Base-by-base conservation (phyloP, 148 eudicot genomes). In the Rhododendron griersonianum region DNA sequence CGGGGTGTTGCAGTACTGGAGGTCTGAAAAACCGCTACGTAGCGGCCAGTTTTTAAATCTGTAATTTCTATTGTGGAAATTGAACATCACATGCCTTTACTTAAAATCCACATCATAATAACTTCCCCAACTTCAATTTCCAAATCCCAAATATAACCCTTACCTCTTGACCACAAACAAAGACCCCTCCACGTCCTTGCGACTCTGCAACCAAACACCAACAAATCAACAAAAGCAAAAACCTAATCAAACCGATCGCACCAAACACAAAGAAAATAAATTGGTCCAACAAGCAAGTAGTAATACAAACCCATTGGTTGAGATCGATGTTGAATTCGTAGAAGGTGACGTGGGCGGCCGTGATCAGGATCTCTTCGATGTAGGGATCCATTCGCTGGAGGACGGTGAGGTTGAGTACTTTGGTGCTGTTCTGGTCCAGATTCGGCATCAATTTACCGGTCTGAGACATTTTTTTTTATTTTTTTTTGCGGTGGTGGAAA, bases 121-220 rank as follows among this genome's bases (percentile, higher is more conserved):
- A 67, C 25, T 67, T 45, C 41, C 76, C 55, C 63, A 77, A 48
- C 82, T 45, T 69, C 65, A 86, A 39, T 41, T 41, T 33, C 25
- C 50, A 9, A 7, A n/a, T 11, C 61, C 15, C 79, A 76, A 14
- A 55, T 41, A n/a, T 35, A 14, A 37, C 28, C 23, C 50, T n/a
- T 83, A 94, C 98, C 98, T 93, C 87, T 92, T 94, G 55, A 95
- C 97, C 8, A 95, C 97, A 67, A 95, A 93, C 1, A 95, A 90
- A 11, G 98, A 95, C 15, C 98, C 98, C 84, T 95, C 97, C n/a
- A 95, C 96, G 87, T 95, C 97, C 93, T 95, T 95, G 55, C 98
- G 95, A 84, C 97, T 95, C 98, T 95, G 89, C 78, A 84, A 39
- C 4, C 69, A 33, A 53, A 61, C 73, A 18, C 23, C 45, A 25